Conservation (phyloP, 768 basidiomycete genomes). For the Trametes maxima region DNA sequence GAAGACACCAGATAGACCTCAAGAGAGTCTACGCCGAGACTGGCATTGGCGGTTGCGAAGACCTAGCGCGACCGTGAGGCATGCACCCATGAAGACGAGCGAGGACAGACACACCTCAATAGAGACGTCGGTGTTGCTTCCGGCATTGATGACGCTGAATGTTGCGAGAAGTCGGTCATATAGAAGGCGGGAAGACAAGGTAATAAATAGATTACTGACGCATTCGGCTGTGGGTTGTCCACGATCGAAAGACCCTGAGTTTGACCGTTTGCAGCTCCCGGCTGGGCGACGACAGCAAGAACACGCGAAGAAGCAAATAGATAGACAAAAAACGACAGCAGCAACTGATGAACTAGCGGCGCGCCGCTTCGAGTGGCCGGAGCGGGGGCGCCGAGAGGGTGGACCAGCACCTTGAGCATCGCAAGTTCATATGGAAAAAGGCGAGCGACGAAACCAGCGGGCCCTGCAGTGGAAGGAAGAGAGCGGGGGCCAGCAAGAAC, state of each 20-base stretch:
- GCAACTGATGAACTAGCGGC: slow-evolving; percentile 1
- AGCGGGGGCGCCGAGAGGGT: slow-evolving; percentile 17
- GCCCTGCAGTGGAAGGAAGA: slow-evolving; percentile 7
- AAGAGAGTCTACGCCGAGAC: slow-evolving; percentile 32
- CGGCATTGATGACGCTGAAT: slow-evolving; percentile 30
- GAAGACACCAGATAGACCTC: slow-evolving; percentile 49
- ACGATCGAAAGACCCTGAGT: slow-evolving; percentile 37
- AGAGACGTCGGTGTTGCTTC: slow-evolving; percentile 30
- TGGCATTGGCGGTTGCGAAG: background rate
- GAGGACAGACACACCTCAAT: slow-evolving; percentile 31
- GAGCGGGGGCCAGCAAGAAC: slow-evolving; percentile 2
- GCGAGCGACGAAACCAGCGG: slow-evolving; percentile 18
- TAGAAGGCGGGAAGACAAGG: background rate
- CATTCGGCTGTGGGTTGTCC: slow-evolving; percentile 13
- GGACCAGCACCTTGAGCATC: slow-evolving; percentile 23
- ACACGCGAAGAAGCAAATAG: slow-evolving; percentile 1
- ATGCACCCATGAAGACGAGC: background rate
- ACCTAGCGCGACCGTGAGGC: background rate
- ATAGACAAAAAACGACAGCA: slow-evolving; percentile 16
- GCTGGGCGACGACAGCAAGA: slow-evolving; percentile 21
- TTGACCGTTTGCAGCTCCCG: slow-evolving; percentile 22
- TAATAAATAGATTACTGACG: background rate
- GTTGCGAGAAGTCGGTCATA: background rate
- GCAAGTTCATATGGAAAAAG: slow-evolving; percentile 15
- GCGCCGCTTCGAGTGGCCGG: background rate